Evolutionary conservation across 345 rosid species (phyloP).

Genomic region (Raphanus raphanistrum): DNA sequence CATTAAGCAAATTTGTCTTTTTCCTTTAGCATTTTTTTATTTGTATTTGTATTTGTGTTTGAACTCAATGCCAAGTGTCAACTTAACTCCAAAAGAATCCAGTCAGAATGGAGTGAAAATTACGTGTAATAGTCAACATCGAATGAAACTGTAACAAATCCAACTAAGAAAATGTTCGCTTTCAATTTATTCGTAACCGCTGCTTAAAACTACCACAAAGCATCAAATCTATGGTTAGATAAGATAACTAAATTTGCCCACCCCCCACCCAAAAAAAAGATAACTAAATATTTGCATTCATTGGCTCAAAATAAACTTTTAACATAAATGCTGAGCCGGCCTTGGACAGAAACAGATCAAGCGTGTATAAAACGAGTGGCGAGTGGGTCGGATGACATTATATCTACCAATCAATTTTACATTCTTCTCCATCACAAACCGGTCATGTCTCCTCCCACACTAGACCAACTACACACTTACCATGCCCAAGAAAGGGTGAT

Average conservation of each 20-base stretch:
- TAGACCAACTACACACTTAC: constrained; percentile 33
- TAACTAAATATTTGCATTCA: background rate
- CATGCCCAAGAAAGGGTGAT: constrained; percentile 42
- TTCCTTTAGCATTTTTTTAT: background rate
- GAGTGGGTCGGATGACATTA: background rate
- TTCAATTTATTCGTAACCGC: constrained; percentile 7
- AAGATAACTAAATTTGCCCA: background rate
- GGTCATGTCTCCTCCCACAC: constrained; percentile 25
- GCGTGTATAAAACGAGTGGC: background rate
- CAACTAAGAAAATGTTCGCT: background rate
- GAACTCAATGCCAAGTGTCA: background rate
- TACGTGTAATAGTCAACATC: background rate
- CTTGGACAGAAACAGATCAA: background rate
- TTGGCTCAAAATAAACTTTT: background rate
- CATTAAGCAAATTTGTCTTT: background rate
- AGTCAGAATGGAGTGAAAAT: constrained; percentile 1
- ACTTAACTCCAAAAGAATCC: constrained; percentile 3
- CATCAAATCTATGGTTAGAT: background rate
- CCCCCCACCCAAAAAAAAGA: background rate
- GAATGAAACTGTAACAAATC: background rate
- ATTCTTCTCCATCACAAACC: background rate
- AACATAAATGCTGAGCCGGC: background rate
- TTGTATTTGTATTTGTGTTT: background rate
- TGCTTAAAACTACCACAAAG: background rate
- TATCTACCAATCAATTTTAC: background rate